A percentile compares a stretch with the other conserved stretches of the same genome.
These are phyloP conservation scores for Yamadazyma ubonensis DNA, from an alignment of 805 yeast genomes.

Conservation along the genomic window DNA sequence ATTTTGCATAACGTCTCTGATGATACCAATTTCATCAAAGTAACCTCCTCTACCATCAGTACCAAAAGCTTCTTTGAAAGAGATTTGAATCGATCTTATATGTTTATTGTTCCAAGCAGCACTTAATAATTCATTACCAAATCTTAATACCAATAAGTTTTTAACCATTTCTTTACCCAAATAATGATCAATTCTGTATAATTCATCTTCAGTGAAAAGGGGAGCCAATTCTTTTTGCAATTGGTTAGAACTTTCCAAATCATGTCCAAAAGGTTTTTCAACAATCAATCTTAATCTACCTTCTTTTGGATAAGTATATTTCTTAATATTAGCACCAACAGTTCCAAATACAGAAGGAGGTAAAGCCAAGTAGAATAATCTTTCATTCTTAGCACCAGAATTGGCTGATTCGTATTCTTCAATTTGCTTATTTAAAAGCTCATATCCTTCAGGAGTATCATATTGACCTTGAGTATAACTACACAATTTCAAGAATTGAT, in stretches of 20 bases:
- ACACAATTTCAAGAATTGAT: slow-evolving; percentile 64
- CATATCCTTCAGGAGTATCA: slow-evolving; percentile 75
- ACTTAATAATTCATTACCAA: slow-evolving; percentile 83
- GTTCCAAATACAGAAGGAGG: slow-evolving; percentile 89
- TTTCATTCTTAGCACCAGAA: slow-evolving; percentile 54
- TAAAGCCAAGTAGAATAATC: slow-evolving; percentile 88
- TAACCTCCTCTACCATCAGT: slow-evolving; percentile 99
- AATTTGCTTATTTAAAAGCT: slow-evolving; percentile 52
- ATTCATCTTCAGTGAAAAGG: slow-evolving; percentile 83
- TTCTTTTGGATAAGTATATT: slow-evolving; percentile 58
- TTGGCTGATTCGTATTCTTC: slow-evolving; percentile 55
- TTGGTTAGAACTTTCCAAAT: slow-evolving; percentile 72
- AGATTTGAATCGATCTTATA: slow-evolving; percentile 78
- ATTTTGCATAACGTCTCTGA: slow-evolving; percentile 98
- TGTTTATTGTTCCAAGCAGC: slow-evolving; percentile 88
- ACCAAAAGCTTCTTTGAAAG: slow-evolving; percentile 97
- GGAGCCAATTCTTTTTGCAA: slow-evolving; percentile 80
- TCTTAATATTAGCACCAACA: slow-evolving; percentile 74
- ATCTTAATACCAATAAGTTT: slow-evolving; percentile 83
- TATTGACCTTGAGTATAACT: slow-evolving; percentile 77
- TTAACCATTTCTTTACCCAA: slow-evolving; percentile 98
- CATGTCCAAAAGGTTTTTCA: slow-evolving; percentile 97
- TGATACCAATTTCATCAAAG: slow-evolving; percentile 91
- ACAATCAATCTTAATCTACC: slow-evolving; percentile 80
- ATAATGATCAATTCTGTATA: slow-evolving; percentile 95